phyloP scores from a whole-genome alignment of 1,284 basidiomycete species.

The Gomphus sp. region DNA sequence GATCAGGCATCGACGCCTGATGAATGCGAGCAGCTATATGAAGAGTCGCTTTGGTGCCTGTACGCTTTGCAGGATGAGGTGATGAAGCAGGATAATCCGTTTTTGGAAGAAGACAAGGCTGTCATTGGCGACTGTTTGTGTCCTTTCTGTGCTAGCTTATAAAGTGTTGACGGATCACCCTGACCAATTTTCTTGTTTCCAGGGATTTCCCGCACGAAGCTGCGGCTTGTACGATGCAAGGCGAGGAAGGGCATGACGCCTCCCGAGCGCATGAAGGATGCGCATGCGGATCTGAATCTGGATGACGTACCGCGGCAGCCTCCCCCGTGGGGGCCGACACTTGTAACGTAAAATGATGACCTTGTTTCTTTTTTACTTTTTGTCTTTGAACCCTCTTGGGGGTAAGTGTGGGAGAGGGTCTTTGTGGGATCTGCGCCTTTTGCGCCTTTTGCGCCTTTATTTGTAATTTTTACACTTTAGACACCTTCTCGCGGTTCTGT shows the following conservation, averaged over 20 bases:
- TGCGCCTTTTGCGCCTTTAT: not conserved
- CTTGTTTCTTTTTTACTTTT: not conserved
- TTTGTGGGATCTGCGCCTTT: not conserved
- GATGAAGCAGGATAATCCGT: constrained; percentile 74
- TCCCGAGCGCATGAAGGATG: constrained; percentile 63
- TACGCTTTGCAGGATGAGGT: constrained; percentile 87
- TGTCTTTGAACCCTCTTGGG: not conserved
- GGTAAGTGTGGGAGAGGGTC: not conserved
- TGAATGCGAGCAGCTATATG: constrained; percentile 89
- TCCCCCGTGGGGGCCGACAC: constrained; percentile 61
- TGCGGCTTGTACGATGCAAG: constrained; percentile 61
- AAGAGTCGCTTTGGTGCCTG: constrained; percentile 89
- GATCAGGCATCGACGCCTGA: constrained; percentile 70
- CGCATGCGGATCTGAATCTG: constrained; percentile 62
- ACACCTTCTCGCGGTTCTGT: not conserved
- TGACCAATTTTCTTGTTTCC: not conserved
- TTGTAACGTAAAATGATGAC: constrained; percentile 15
- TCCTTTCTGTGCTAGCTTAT: not conserved
- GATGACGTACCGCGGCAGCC: constrained; percentile 61
- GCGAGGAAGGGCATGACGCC: constrained; percentile 51
- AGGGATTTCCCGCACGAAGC: constrained; percentile 81
- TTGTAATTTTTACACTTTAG: not conserved
- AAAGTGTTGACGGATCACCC: not conserved
- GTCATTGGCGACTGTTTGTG: constrained; percentile 75
- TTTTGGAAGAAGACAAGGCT: constrained; percentile 75